These are phyloP conservation scores for Calonectria naviculata DNA, from an alignment of 2,329 filamentous ascomycete species.

Conservation along the genomic window DNA sequence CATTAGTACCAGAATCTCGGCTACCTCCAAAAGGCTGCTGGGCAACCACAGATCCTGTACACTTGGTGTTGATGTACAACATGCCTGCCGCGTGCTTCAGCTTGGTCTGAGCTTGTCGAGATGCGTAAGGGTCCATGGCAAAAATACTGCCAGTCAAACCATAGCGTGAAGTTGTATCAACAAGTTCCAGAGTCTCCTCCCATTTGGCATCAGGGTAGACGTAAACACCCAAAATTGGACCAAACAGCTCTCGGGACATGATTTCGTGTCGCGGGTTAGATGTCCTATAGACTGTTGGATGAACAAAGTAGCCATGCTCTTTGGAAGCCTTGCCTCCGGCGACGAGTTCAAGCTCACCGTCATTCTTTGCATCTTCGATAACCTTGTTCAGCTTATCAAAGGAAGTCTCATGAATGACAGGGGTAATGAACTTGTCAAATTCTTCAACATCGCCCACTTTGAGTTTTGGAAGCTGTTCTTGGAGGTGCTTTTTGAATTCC, in stretches of 20 bases:
- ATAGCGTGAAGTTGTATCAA: neutral
- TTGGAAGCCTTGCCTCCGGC: neutral
- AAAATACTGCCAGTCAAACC: neutral
- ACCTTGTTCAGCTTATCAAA: neutral
- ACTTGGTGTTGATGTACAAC: slow-evolving; percentile 2
- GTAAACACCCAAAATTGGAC: neutral
- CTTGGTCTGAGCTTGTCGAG: neutral
- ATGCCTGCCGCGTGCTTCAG: neutral
- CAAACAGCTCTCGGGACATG: neutral
- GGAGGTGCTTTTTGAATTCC: neutral
- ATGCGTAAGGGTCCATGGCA: neutral
- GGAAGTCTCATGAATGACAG: neutral
- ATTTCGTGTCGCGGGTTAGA: neutral
- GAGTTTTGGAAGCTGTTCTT: neutral
- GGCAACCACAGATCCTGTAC: neutral
- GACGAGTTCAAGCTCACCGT: neutral
- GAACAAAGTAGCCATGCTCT: neutral
- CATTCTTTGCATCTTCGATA: neutral
- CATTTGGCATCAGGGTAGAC: neutral
- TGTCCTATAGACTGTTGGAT: neutral
- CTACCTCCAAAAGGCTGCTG: neutral
- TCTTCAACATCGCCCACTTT: neutral
- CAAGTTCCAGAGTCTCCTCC: neutral
- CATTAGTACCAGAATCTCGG: neutral
- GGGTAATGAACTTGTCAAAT: neutral